Evolutionary conservation across 352 stramenopile genomes (phyloP).

Genomic region (Pythium biforme): DNA sequence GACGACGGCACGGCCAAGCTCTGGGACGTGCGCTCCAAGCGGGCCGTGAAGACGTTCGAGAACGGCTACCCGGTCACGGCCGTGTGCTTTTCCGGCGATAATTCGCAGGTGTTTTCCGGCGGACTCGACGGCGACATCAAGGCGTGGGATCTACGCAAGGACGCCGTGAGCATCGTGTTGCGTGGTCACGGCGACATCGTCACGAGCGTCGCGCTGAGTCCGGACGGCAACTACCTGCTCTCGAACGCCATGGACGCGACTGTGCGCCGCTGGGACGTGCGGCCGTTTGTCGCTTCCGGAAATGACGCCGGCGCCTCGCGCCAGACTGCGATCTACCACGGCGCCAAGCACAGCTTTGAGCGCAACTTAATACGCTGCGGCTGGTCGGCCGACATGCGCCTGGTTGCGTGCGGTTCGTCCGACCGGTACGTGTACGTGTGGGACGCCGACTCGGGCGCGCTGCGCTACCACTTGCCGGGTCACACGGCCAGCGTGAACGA

Average conservation of each 20-base stretch:
- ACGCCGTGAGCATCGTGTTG: conserved; percentile 77
- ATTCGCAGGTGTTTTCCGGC: conserved; percentile 84
- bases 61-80: conserved; percentile 90
- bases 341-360: conserved; percentile 92
- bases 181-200: conserved; percentile 93
- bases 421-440: conserved; percentile 95
- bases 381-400: conserved; percentile 88
- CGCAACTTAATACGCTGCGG: conserved; percentile 91
- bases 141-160: conserved; percentile 91
- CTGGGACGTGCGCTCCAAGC: conserved; percentile 88
- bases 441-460: conserved; percentile 88
- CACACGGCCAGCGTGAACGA: conserved; percentile 95
- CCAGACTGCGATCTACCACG: conserved; percentile 62
- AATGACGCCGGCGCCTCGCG: conserved; percentile 24
- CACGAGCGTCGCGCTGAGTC: conserved; percentile 92
- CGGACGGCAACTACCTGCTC: conserved; percentile 91
- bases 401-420: conserved; percentile 86
- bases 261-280: conserved; percentile 92
- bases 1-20: conserved; percentile 90
- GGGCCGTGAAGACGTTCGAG: conserved; percentile 79
- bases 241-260: conserved; percentile 95
- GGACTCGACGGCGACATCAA: conserved; percentile 94
- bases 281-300: conserved; percentile 81
- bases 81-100: conserved; percentile 87
- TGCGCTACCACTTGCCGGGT: conserved; percentile 92